Conservation (phyloP, 73 alveolate species). For the Tetrahymena thermophila region DNA sequence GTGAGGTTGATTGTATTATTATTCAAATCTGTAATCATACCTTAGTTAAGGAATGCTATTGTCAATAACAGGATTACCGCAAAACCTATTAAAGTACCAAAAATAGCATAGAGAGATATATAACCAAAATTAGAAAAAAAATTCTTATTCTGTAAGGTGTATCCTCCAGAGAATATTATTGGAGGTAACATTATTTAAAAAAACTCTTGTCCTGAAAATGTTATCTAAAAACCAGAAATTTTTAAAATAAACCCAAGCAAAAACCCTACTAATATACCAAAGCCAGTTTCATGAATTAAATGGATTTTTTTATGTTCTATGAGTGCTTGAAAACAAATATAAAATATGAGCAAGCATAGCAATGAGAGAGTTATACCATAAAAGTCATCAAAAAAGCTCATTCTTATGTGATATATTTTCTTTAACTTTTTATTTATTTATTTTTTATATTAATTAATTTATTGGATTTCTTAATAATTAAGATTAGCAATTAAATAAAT, state of each 20-base stretch:
- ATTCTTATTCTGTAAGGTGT: slow-evolving; percentile 14
- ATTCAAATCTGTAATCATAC: slow-evolving; percentile 3
- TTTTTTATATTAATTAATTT: too few relatives aligned
- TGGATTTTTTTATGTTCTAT: slow-evolving; percentile 18
- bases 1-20: slow-evolving; percentile 10
- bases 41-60: slow-evolving; percentile 1
- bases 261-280: slow-evolving; percentile 32
- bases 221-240: background rate
- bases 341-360: background rate
- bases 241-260: slow-evolving; percentile 10
- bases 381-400: background rate
- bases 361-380: background rate
- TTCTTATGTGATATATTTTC: background rate
- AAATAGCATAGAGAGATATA: slow-evolving; percentile 14
- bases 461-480: too few relatives aligned
- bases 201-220: slow-evolving; percentile 9
- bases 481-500: too few relatives aligned
- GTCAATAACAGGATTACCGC: slow-evolving; percentile 3
- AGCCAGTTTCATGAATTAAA: slow-evolving; percentile 36
- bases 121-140: slow-evolving; percentile 21
- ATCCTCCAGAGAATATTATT: slow-evolving; percentile 36
- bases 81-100: slow-evolving; percentile 13
- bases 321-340: slow-evolving; percentile 14
- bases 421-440: too few relatives aligned
- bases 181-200: slow-evolving; percentile 31